phyloP scores from a whole-genome alignment of 106 monocot species.

The Phalaenopsis equestris region DNA sequence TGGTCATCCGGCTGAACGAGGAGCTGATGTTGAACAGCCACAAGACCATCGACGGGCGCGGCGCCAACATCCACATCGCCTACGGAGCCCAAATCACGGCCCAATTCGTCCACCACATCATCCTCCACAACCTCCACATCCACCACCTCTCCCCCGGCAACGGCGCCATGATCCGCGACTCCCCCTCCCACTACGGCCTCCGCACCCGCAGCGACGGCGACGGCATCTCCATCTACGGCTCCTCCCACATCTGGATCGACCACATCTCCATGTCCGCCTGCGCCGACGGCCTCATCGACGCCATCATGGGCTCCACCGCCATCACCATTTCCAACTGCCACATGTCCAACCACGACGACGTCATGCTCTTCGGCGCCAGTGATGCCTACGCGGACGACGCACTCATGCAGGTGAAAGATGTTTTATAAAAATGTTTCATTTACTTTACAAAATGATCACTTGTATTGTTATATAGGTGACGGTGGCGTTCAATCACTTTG shows the following conservation, averaged over 20 bases:
- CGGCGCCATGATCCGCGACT: slow-evolving; percentile 48
- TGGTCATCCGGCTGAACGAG: slow-evolving; percentile 44
- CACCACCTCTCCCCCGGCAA: slow-evolving; percentile 29
- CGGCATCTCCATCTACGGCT: slow-evolving; percentile 43
- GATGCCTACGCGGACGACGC: slow-evolving; percentile 14
- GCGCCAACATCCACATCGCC: slow-evolving; percentile 53
- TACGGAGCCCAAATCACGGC: slow-evolving; percentile 52
- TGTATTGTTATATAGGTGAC: no score
- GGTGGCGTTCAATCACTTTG: no score
- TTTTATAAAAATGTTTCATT: no score
- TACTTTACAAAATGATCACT: no score
- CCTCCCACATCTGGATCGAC: slow-evolving; percentile 58
- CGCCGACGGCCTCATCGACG: slow-evolving; percentile 38
- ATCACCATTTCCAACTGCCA: slow-evolving; percentile 71
- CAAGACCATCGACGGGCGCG: slow-evolving; percentile 76
- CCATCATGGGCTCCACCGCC: slow-evolving; percentile 43
- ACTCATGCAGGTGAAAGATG: slow-evolving; percentile 39
- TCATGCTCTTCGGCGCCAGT: slow-evolving; percentile 52
- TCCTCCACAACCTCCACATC: slow-evolving; percentile 58
- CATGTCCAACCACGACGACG: slow-evolving; percentile 50
- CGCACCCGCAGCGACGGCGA: slow-evolving; percentile 53
- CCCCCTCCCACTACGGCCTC: slow-evolving; percentile 21
- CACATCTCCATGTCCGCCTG: slow-evolving; percentile 31
- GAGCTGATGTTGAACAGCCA: slow-evolving; percentile 56
- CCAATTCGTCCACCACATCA: slow-evolving; percentile 49